These are phyloP conservation scores for Candolleomyces eurysporus DNA, from an alignment of 768 basidiomycete species.

Conservation along the genomic window DNA sequence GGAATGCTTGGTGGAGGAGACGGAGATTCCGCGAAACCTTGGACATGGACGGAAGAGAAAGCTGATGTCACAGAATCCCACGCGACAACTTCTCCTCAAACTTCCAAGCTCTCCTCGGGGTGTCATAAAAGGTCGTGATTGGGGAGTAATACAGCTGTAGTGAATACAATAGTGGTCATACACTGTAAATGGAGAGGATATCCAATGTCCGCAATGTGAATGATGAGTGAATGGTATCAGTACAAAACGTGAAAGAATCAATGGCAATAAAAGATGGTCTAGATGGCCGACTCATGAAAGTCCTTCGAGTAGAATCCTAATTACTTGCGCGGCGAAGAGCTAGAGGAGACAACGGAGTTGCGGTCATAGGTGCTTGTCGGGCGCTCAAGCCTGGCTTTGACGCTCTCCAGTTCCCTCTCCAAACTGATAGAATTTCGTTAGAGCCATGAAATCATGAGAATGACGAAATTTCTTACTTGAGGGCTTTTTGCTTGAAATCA, in stretches of 20 bases:
- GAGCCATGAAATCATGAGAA: neutral
- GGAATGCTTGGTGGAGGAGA: too few relatives aligned
- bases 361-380: conserved; percentile 5
- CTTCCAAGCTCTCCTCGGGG: too few relatives aligned
- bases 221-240: neutral
- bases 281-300: neutral
- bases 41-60: neutral
- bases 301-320: neutral
- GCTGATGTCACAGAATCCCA: neutral
- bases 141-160: neutral
- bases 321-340: neutral
- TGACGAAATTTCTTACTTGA: conserved; percentile 46
- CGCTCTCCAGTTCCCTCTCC: conserved; percentile 25
- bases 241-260: neutral
- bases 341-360: neutral
- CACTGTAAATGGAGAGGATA: neutral
- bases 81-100: neutral
- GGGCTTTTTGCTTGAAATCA: conserved; percentile 68
- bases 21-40: too few relatives aligned
- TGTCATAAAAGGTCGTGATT: neutral
- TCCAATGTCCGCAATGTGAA: neutral
- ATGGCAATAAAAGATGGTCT: neutral
- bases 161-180: neutral
- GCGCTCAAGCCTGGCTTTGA: conserved; percentile 22
- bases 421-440: conserved; percentile 14